Percentiles rank a stretch among this genome's conserved stretches.
Conservation (phyloP, 306 rosid species). For the Dryas octopetala region DNA sequence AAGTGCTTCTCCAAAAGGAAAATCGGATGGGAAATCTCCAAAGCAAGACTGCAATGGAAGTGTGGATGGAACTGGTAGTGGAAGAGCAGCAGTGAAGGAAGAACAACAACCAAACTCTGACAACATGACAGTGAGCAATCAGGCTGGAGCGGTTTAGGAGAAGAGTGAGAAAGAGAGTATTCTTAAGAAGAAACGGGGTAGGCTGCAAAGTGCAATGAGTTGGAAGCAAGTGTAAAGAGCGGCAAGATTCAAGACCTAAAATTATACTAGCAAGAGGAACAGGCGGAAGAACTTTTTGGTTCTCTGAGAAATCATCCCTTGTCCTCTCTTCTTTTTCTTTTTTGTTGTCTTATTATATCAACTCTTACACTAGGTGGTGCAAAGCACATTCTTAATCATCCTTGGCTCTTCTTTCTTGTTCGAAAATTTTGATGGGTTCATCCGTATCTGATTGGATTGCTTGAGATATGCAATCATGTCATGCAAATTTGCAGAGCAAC, state of each 20-base stretch:
- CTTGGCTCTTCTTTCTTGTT: not conserved
- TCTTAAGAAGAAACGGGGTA: conserved; percentile 20
- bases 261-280: conserved; percentile 46
- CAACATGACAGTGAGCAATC: conserved; percentile 34
- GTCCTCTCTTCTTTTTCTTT: conserved; percentile 37
- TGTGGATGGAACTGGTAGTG: conserved; percentile 43
- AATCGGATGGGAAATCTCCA: conserved; percentile 40
- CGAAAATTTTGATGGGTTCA: not conserved
- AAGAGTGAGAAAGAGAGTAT: conserved; percentile 20
- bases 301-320: conserved; percentile 48
- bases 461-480: not conserved
- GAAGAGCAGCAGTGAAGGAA: conserved; percentile 32
- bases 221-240: conserved; percentile 80
- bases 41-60: conserved; percentile 67
- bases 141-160: conserved; percentile 39
- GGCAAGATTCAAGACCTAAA: conserved; percentile 48
- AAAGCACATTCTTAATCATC: conserved; percentile 40
- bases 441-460: not conserved
- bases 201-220: conserved; percentile 57
- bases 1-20: conserved; percentile 46
- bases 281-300: conserved; percentile 46
- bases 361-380: conserved; percentile 38
- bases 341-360: conserved; percentile 42
- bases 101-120: conserved; percentile 40
- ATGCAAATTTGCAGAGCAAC: not conserved